These are phyloP conservation scores for Eragrostis curvula DNA, from an alignment of 176 grass and related monocot species.

Conservation along the genomic window DNA sequence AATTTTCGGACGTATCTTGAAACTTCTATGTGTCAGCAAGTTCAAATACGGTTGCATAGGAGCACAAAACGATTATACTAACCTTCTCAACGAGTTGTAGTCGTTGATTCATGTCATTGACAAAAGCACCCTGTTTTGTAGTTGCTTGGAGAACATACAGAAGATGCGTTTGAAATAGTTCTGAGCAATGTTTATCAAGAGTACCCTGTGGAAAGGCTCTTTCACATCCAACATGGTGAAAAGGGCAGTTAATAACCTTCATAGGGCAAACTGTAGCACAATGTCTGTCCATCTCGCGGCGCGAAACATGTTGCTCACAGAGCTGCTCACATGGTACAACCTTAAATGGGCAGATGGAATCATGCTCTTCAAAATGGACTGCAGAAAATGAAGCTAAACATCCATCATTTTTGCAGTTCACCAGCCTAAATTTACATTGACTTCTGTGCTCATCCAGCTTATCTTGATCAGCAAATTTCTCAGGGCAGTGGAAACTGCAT, in stretches of 20 bases:
- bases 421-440: slow-evolving; percentile 52
- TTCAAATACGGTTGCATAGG: slow-evolving; percentile 16
- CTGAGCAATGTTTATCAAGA: slow-evolving; percentile 67
- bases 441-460: slow-evolving; percentile 51
- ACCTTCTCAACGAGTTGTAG: slow-evolving; percentile 87
- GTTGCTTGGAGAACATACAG: slow-evolving; percentile 60
- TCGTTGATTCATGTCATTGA: slow-evolving; percentile 70
- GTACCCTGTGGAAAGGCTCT: slow-evolving; percentile 67
- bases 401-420: slow-evolving; percentile 62
- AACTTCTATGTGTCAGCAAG: not conserved
- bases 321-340: slow-evolving; percentile 64
- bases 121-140: slow-evolving; percentile 55
- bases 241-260: slow-evolving; percentile 86
- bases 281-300: slow-evolving; percentile 76
- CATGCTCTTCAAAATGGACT: slow-evolving; percentile 64
- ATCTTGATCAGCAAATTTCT: slow-evolving; percentile 46
- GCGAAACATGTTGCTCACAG: slow-evolving; percentile 64
- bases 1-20: slow-evolving; percentile 1
- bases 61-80: slow-evolving; percentile 33
- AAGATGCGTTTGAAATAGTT: slow-evolving; percentile 71
- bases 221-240: slow-evolving; percentile 76
- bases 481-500: slow-evolving; percentile 55
- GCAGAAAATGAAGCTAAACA: slow-evolving; percentile 63
- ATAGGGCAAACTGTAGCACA: slow-evolving; percentile 69
- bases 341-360: slow-evolving; percentile 73